These are phyloP conservation scores for Alternaria gaisen DNA, from an alignment of 2,329 filamentous ascomycete species.

Conservation along the genomic window DNA sequence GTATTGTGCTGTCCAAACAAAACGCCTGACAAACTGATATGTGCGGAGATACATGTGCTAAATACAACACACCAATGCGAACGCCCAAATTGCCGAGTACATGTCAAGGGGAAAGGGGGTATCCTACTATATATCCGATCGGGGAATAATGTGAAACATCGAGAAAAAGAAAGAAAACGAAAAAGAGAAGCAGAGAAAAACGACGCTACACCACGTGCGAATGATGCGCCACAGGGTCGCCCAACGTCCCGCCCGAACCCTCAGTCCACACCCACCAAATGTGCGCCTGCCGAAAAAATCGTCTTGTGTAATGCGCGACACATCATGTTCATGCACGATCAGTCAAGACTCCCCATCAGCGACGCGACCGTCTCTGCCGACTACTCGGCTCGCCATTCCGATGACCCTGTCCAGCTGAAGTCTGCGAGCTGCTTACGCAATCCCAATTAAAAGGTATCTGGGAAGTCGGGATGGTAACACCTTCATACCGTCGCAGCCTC, in stretches of 20 bases:
- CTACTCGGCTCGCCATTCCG: constrained; percentile 30
- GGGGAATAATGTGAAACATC: not conserved
- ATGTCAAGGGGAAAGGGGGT: constrained; percentile 7
- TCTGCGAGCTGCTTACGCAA: constrained; percentile 48
- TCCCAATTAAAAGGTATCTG: constrained; percentile 50
- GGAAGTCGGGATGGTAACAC: constrained; percentile 40
- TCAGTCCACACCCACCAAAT: too few species aligned
- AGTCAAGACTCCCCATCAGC: not conserved
- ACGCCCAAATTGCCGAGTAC: constrained; percentile 10
- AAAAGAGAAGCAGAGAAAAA: not conserved
- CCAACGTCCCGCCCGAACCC: too few species aligned
- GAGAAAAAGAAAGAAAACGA: accelerated
- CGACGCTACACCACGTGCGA: not conserved
- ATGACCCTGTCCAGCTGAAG: constrained; percentile 30
- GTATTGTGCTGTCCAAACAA: not conserved
- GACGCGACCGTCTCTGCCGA: constrained; percentile 27
- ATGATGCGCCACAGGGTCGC: not conserved
- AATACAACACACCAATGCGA: constrained; percentile 4
- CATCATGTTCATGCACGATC: not conserved
- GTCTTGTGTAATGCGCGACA: too few species aligned
- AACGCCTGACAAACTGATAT: not conserved
- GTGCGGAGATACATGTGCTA: not conserved
- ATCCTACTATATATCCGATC: constrained; percentile 2
- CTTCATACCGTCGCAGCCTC: constrained; percentile 45
- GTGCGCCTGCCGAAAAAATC: accelerated